A percentile compares a stretch with the other conserved stretches of the same genome.
Conservation (phyloP, 108 stramenopile species). For the Seminavis robusta region DNA sequence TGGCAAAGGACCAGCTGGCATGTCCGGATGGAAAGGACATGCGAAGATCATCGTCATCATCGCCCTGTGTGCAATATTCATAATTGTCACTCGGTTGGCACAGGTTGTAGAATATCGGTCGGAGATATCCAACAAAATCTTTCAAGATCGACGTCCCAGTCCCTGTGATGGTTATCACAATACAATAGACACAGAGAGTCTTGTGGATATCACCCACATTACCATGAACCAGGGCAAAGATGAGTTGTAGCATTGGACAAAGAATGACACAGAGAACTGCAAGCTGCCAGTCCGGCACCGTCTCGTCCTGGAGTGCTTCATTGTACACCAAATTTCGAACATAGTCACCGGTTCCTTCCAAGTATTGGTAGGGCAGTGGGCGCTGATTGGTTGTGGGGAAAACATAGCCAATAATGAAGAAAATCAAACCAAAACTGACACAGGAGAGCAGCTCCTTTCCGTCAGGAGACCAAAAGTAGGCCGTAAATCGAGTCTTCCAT, state of each 20-base stretch:
- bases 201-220: conserved; percentile 30
- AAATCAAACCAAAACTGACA: too few species aligned
- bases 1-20: conserved; percentile 39
- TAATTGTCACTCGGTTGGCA: conserved; percentile 42
- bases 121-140: conserved; percentile 48
- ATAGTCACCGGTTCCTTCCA: conserved; percentile 10
- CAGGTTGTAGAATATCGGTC: conserved; percentile 51
- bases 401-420: too few species aligned
- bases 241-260: background rate
- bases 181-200: conserved; percentile 34
- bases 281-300: conserved; percentile 14
- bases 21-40: conserved; percentile 61
- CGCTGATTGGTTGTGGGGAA: too few species aligned
- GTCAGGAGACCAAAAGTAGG: too few species aligned
- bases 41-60: conserved; percentile 14
- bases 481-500: too few species aligned
- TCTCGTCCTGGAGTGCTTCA: conserved; percentile 32
- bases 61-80: conserved; percentile 20
- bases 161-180: conserved; percentile 28
- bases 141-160: conserved; percentile 34
- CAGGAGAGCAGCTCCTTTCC: too few species aligned
- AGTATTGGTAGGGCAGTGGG: conserved; percentile 34
- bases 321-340: conserved; percentile 10
- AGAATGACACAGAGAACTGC: background rate
- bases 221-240: background rate